Percentiles rank a stretch among this genome's conserved stretches.
Evolutionary conservation across 805 yeast genomes (phyloP).

Genomic region (Millerozyma acaciae): DNA sequence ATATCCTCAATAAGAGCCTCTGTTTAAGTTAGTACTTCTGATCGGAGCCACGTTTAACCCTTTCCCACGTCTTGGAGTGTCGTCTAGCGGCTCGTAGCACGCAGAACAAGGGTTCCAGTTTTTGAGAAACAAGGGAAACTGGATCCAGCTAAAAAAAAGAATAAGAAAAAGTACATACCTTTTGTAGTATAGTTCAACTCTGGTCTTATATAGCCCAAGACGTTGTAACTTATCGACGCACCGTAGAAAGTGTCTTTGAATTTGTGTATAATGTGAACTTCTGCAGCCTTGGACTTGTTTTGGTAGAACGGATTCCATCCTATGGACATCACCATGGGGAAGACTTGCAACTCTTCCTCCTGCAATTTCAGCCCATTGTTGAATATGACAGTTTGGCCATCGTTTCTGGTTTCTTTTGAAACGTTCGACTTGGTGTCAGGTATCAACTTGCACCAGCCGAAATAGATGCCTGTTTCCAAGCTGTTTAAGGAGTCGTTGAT

Average conservation of each 20-base stretch:
- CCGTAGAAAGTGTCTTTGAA: slow-evolving; percentile 77
- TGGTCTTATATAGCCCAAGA: slow-evolving; percentile 88
- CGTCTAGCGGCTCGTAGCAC: too few relatives aligned
- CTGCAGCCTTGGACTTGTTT: slow-evolving; percentile 78
- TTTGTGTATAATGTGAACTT: slow-evolving; percentile 77
- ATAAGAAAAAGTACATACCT: slow-evolving; percentile 20
- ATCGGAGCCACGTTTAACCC: too few relatives aligned
- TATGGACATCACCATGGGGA: slow-evolving; percentile 91
- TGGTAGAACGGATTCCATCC: slow-evolving; percentile 95
- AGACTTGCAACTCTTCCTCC: slow-evolving; percentile 40
- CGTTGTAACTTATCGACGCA: slow-evolving; percentile 60
- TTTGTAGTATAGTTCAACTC: slow-evolving; percentile 80
- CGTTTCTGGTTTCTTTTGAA: slow-evolving; percentile 15
- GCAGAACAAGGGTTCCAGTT: too few relatives aligned
- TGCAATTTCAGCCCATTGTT: slow-evolving; percentile 56
- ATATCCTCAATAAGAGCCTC: slow-evolving; percentile 88
- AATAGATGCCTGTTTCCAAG: slow-evolving; percentile 80
- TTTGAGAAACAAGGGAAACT: background rate
- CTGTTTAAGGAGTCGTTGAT: slow-evolving; percentile 43
- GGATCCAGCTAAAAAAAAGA: slow-evolving; percentile 1
- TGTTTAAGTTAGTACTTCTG: slow-evolving; percentile 23
- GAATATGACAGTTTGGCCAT: slow-evolving; percentile 37
- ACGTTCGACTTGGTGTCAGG: slow-evolving; percentile 13
- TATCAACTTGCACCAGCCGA: slow-evolving; percentile 60
- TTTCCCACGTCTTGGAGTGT: too few relatives aligned